These are phyloP conservation scores for Pythium rhizo-oryzae DNA, from an alignment of 352 stramenopile genomes.

Conservation along the genomic window DNA sequence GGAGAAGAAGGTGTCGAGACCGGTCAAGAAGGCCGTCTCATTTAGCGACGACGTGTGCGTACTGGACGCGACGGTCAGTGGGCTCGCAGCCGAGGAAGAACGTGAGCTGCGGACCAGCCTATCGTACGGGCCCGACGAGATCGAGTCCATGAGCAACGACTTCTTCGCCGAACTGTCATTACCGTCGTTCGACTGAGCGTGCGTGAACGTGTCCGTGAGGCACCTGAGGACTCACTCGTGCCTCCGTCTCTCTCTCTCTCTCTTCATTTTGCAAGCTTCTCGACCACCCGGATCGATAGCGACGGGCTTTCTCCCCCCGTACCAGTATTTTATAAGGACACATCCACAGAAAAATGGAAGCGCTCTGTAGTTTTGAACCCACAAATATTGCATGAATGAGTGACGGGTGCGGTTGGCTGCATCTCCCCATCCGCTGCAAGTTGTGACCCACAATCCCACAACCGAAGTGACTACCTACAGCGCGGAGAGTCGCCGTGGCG, in stretches of 20 bases:
- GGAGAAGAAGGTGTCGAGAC: neutral
- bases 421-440: no score
- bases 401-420: no score
- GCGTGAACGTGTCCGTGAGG: neutral
- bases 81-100: conserved; percentile 11
- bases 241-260: no score
- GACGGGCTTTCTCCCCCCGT: neutral
- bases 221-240: no score
- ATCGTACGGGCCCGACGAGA: conserved; percentile 20
- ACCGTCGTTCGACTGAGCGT: neutral
- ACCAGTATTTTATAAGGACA: conserved; percentile 22
- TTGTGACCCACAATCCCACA: no score
- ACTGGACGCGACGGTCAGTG: conserved; percentile 8
- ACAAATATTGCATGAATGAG: neutral
- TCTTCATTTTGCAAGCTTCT: neutral
- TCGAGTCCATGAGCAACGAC: conserved; percentile 28
- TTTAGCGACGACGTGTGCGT: conserved; percentile 19
- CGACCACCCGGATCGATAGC: neutral
- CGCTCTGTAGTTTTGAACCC: conserved; percentile 4
- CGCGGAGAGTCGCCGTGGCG: no score
- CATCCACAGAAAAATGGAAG: conserved; percentile 4
- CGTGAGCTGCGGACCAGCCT: conserved; percentile 13
- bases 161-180: conserved; percentile 14
- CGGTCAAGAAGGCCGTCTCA: conserved; percentile 15
- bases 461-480: no score